Base-by-base conservation (phyloP, 495 filamentous ascomycete genomes). In the Polyplosphaeria fusca region DNA sequence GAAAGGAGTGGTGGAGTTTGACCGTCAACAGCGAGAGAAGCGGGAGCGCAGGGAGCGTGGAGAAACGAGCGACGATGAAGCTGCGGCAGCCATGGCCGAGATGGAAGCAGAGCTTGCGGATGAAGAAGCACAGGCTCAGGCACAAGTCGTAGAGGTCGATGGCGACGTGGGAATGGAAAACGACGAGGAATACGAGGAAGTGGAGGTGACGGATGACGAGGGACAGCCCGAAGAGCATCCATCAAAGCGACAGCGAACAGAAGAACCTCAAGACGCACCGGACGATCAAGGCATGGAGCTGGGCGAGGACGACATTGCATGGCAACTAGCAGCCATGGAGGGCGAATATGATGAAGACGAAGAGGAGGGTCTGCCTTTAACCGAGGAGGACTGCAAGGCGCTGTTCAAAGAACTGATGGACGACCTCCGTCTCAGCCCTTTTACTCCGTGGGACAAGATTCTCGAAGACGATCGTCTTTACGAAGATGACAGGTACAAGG, bases 221-320 rank as follows among this genome's bases (percentile, higher is more conserved):
- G 77, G 72, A 7, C 71, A 74, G 25, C 74, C 79, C 5, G 76
- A 76, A 18, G 74, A 71, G 13, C 76, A 81, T 42, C 71, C 79
- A 2, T 72, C 77, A 14, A 91, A 91, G 67, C 81, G 87, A 11
- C 81, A 82, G 56, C 81, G 79, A 37, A 88, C 80, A 13, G 82
- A 85, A 56, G 80, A 81, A 0, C 73, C 71, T 37, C 47, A 85
- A 55, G 80, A 81, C 0, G 73, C 71, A 38, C 47, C 61, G 4
- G 74, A 74, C 16, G 70, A 72, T 16, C 76, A 83, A 22, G 85
- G 87, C 0, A 67, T 95, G 37, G 93, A 98, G 61, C 96, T 97
- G 66, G 87, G 88, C 23, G 93, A 97, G 67, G 91, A 92, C 39
- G 94, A 98, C 67, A 92, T 98, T 56, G 91, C 87, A 27, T 92